Percentiles rank a stretch among this genome's conserved stretches.
Evolutionary conservation across 2,329 filamentous ascomycete genomes (phyloP).

Genomic region (Diaporthe ampelina): DNA sequence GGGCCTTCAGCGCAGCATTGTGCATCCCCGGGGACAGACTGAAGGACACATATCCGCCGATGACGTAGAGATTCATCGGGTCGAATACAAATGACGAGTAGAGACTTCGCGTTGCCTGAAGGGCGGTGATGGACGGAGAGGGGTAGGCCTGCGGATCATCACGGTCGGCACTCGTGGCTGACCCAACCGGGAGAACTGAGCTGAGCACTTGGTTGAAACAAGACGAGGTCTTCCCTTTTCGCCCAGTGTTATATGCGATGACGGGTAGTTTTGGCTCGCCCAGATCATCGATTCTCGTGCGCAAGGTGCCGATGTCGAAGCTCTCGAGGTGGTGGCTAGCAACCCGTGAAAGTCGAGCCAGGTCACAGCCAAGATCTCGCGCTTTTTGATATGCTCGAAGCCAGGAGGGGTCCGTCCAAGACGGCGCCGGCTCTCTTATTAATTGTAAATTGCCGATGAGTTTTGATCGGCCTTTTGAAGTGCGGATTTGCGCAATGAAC

Average conservation of each 20-base stretch:
- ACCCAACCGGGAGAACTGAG: constrained; percentile 65
- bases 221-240: constrained; percentile 73
- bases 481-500: constrained; percentile 64
- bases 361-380: constrained; percentile 69
- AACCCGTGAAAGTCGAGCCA: constrained; percentile 72
- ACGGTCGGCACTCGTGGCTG: constrained; percentile 42
- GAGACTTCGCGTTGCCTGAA: constrained; percentile 74
- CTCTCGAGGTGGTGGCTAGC: constrained; percentile 73
- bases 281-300: constrained; percentile 61
- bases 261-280: constrained; percentile 63
- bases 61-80: constrained; percentile 79
- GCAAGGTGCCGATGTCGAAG: constrained; percentile 70
- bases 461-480: constrained; percentile 67
- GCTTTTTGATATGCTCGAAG: constrained; percentile 71
- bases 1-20: constrained; percentile 75
- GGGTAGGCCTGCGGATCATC: constrained; percentile 44
- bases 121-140: constrained; percentile 67
- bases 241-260: constrained; percentile 76
- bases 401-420: constrained; percentile 72
- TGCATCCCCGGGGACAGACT: constrained; percentile 85
- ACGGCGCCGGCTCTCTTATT: constrained; percentile 54
- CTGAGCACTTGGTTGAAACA: constrained; percentile 77
- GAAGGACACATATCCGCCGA: constrained; percentile 80
- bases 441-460: constrained; percentile 71
- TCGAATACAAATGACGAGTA: constrained; percentile 77